Base-by-base conservation (phyloP, 257 asterid genomes). In the Cruciata laevipes region DNA sequence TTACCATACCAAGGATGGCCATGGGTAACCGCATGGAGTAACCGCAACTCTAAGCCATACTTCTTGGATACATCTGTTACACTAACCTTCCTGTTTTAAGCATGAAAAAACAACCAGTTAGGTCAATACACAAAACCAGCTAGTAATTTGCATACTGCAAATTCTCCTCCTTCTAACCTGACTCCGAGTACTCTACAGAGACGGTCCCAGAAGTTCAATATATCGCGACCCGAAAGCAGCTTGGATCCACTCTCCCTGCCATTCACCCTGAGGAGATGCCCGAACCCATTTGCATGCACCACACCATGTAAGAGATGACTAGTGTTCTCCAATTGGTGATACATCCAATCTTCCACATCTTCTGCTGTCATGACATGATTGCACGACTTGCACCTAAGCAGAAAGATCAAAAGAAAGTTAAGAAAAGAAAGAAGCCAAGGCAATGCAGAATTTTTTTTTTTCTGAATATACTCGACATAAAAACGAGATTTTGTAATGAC, bases 51-150 rank as follows among this genome's bases (percentile, higher is more conserved):
- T 71, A 93, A 69, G 5, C 99, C 96, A 49, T 81, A 84, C 82
- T 93, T 93, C 90, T 93, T 93, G 4, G 99, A 93, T 68, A 93
- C 99, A 58, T 90, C 99, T 82, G 92, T 90, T 74, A 93, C 99
- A 58, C 99, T 90, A 58, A 90, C 88, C 75, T 85, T 90, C 69
- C 99, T 89, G 87, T 70, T 73, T 73, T 35, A 31, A 3, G 47
- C 62, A 47, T 14, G 55, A 4, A 16, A 47, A 42, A 42, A 42
- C 5, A 42, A 16, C 20, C 20, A 47, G 55, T 47, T 47, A 47
- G 20, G 55, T 47, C 55, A 17, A 47, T 6, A 47, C 55, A 17
- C 55, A 47, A 47, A 47, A 47, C 55, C 55, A 47, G 6, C 55
- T 44, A 11, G 11, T 32, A 27, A 30, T 7, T 4, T 3, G 25